These are phyloP conservation scores for Schizochytrium sp. DNA, from an alignment of 108 stramenopile species.

Conservation along the genomic window DNA sequence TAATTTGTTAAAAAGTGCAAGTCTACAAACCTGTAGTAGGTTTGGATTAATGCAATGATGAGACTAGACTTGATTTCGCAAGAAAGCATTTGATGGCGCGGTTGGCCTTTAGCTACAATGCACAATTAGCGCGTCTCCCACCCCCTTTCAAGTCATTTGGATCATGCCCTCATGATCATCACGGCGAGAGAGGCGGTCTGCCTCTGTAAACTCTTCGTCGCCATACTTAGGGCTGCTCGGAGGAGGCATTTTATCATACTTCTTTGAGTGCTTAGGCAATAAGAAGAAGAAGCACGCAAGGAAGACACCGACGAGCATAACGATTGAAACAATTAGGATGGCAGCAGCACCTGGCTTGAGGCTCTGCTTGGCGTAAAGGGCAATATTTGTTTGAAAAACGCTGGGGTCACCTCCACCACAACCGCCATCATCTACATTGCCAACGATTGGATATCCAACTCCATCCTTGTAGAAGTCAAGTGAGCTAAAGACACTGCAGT, in stretches of 20 bases:
- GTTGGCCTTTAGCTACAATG: neutral
- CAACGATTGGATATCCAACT: neutral
- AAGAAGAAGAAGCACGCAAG: conserved; percentile 44
- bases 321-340: conserved; percentile 1
- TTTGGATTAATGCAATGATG: too few relatives aligned
- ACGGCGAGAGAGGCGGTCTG: neutral
- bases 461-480: neutral
- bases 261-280: neutral
- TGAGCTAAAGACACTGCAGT: neutral
- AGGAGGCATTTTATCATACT: conserved; percentile 1
- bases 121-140: neutral
- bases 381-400: conserved; percentile 33
- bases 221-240: neutral
- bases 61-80: too few relatives aligned
- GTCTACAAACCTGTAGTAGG: too few relatives aligned
- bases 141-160: neutral
- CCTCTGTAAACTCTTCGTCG: neutral
- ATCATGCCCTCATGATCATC: conserved; percentile 36
- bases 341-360: conserved; percentile 23
- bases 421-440: neutral
- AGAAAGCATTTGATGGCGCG: neutral
- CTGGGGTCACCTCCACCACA: conserved; percentile 56
- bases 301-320: conserved; percentile 59
- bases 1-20: too few relatives aligned
- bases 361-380: conserved; percentile 12